These are phyloP conservation scores for Eucalyptus dawsonii DNA, from an alignment of 345 rosid species.

Conservation along the genomic window DNA sequence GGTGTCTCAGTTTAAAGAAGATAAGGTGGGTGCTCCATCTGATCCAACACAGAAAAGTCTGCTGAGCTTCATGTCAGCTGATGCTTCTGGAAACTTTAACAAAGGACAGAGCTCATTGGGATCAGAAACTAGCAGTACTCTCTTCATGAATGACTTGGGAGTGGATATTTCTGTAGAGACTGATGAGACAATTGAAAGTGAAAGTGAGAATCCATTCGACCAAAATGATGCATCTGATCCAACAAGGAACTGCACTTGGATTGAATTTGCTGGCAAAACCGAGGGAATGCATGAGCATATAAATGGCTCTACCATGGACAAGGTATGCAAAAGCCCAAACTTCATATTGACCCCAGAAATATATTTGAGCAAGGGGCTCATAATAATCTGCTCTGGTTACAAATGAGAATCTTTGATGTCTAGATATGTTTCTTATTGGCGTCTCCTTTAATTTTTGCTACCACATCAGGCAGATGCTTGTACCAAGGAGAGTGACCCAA, in stretches of 20 bases:
- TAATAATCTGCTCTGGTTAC: not conserved
- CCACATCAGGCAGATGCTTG: not conserved
- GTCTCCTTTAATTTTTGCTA: not conserved
- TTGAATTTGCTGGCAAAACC: constrained; percentile 1
- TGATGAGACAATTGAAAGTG: constrained; percentile 14
- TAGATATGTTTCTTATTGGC: not conserved
- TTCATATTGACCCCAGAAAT: not conserved
- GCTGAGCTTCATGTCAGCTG: constrained; percentile 33
- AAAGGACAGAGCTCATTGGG: constrained; percentile 18
- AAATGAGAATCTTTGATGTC: not conserved
- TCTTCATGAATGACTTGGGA: constrained; percentile 13
- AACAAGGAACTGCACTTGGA: not conserved
- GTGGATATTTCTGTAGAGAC: constrained; percentile 8
- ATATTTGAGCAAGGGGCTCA: not conserved
- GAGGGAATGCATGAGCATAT: constrained; percentile 4
- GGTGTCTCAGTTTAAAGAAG: constrained; percentile 71
- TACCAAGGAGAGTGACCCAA: not conserved
- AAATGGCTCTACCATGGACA: not conserved
- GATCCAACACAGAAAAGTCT: constrained; percentile 70
- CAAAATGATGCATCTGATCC: constrained; percentile 3
- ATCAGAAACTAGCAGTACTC: constrained; percentile 12
- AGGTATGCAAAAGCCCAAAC: constrained; percentile 5
- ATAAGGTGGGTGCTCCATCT: constrained; percentile 13
- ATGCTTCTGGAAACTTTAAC: constrained; percentile 15
- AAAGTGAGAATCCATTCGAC: constrained; percentile 13